phyloP scores from a whole-genome alignment of 768 basidiomycete species.

The Sistotremastrum niveocremeum region DNA sequence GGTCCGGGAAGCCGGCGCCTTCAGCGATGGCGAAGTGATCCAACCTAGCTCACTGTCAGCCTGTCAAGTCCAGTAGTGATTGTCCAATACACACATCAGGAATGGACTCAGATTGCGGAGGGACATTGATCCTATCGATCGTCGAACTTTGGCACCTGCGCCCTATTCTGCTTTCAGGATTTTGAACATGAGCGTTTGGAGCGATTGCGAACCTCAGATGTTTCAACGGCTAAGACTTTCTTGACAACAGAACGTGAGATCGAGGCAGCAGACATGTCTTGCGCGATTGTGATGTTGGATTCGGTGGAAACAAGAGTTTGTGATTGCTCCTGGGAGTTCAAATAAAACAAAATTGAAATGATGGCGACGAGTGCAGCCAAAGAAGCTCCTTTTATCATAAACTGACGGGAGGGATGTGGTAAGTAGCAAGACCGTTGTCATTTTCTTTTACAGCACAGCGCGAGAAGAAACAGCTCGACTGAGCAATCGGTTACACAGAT shows the following conservation, averaged over 20 bases:
- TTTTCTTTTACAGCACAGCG: too few relatives aligned
- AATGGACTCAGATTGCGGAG: constrained; percentile 82
- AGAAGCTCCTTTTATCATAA: too few relatives aligned
- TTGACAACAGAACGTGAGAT: constrained; percentile 61
- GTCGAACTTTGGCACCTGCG: constrained; percentile 66
- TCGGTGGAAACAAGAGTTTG: too few relatives aligned
- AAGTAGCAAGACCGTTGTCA: too few relatives aligned
- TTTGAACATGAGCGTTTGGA: background rate
- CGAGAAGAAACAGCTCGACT: too few relatives aligned
- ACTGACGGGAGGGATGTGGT: too few relatives aligned
- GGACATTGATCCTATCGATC: constrained; percentile 67
- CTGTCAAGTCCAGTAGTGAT: background rate
- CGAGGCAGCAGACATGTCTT: constrained; percentile 10
- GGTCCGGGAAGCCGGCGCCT: constrained; percentile 82
- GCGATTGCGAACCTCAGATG: constrained; percentile 40
- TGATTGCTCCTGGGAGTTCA: too few relatives aligned
- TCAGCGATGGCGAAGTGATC: constrained; percentile 64
- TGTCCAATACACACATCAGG: constrained; percentile 39
- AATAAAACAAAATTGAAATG: too few relatives aligned
- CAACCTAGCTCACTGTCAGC: constrained; percentile 17
- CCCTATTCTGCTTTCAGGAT: constrained; percentile 31
- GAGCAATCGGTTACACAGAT: too few relatives aligned
- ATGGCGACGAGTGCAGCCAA: too few relatives aligned
- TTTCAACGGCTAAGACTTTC: constrained; percentile 65
- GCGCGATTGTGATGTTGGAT: too few relatives aligned